phyloP scores from a whole-genome alignment of 148 eudicot species.

The Persicaria maculosa region DNA sequence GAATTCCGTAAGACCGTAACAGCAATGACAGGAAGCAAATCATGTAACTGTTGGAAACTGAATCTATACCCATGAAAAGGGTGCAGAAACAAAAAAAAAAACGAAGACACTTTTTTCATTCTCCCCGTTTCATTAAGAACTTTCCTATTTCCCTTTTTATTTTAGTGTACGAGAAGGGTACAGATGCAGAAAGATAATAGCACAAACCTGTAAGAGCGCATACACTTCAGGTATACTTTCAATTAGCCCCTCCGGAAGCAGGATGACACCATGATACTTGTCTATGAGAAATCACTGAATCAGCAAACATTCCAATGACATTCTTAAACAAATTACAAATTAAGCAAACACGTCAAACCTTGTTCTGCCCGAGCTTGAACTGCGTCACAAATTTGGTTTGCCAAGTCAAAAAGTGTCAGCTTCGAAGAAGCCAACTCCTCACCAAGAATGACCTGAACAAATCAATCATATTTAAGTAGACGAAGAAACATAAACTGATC shows the following conservation, averaged over 20 bases:
- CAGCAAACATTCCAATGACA: conserved; percentile 8
- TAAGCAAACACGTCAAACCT: conserved; percentile 31
- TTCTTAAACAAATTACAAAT: neutral
- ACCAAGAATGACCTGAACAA: conserved; percentile 73
- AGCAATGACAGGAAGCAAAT: neutral
- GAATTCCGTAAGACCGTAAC: neutral
- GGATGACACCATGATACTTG: conserved; percentile 86
- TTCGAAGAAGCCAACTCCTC: conserved; percentile 96
- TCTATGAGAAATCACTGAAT: conserved; percentile 33
- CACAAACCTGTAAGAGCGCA: conserved; percentile 80
- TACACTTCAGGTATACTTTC: conserved; percentile 97
- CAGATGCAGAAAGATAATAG: conserved; percentile 4
- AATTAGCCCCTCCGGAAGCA: conserved; percentile 97
- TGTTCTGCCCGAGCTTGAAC: conserved; percentile 84
- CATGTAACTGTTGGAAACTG: neutral
- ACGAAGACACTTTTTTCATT: neutral
- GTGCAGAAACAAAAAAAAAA: neutral
- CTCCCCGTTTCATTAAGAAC: neutral
- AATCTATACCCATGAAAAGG: neutral
- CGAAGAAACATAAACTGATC: neutral
- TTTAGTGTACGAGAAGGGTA: neutral
- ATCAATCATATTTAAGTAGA: neutral
- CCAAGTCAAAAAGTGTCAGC: conserved; percentile 85
- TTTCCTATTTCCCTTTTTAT: neutral
- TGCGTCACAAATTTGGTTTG: conserved; percentile 96